Base-by-base conservation (phyloP, 2,329 filamentous ascomycete species). In the Fusarium sp. region DNA sequence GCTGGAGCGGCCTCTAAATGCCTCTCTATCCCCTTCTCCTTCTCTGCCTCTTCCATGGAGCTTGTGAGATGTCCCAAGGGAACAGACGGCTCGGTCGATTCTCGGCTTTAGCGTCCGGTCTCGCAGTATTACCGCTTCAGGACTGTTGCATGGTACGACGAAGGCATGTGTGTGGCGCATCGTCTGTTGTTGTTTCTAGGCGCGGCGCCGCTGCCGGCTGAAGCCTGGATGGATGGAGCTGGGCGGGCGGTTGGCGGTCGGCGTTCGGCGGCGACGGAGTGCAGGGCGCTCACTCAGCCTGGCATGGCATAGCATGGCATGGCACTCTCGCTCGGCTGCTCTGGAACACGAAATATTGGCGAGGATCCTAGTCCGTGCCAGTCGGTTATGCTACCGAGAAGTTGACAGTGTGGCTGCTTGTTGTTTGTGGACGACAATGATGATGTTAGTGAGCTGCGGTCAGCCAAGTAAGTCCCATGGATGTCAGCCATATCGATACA, bases 91-190 rank as follows among this genome's bases (percentile, higher is more conserved):
- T 69, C 68, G 65, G 74, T 67, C 69, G 33, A 63, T 69, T 63
- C 69, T 74, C 72, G 77, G 77, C 70, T 69, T 68, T 54, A 40
- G 40, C 45, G 57, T 64, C 27, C 61, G 52, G 58, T 69, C 66
- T 74, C 69, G 70, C 50, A 66, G 50, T 64, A 70, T 74, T 77
- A 47, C 73, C 66, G 27, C 65, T 75, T 76, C 70, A 64, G 74
- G 75, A 56, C 42, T 66, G 59, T 65, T 75, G 77, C 77, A 78
- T 77, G 75, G 68, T 71, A 77, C 68, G 77, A 77, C 70, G 62
- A 52, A 71, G 68, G 61, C 61, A 71, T 60, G 68, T 67, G 61
- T 71, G 64, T 70, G 70, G 66, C 68, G 54, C 58, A 69, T 75
- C 56, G 66, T 66, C 70, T 68, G 54, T 62, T 59, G 54, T 62